Evolutionary conservation across 768 basidiomycete species (phyloP).

Genomic region (Naganishia vishniacii): DNA sequence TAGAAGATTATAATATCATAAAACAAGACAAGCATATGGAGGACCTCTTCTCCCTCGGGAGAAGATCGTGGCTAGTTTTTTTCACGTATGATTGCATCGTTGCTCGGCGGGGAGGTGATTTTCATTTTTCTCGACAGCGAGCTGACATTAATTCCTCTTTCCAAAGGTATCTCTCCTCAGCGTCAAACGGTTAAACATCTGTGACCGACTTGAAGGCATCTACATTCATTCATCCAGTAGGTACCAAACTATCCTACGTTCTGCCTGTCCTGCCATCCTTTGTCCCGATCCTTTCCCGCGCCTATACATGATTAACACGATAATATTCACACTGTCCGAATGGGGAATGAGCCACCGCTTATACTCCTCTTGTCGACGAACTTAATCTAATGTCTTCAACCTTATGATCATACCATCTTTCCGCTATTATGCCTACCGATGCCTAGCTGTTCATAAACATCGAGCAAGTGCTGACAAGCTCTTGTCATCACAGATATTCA

Average conservation of each 20-base stretch:
- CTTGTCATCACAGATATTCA: conserved; percentile 7
- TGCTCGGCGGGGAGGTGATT: background rate
- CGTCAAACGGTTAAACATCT: background rate
- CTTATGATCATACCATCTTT: conserved; percentile 14
- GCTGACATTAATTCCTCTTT: background rate
- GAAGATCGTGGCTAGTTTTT: conserved; percentile 24
- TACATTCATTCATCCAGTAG: conserved; percentile 13
- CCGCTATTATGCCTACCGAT: background rate
- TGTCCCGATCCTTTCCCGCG: no score
- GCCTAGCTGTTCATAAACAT: no score
- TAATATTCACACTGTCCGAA: conserved; percentile 23
- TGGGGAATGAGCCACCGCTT: conserved; percentile 1
- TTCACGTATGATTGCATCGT: conserved; percentile 21
- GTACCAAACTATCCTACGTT: background rate
- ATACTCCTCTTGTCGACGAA: conserved; percentile 16
- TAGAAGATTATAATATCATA: conserved; percentile 20
- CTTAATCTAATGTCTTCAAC: conserved; percentile 30
- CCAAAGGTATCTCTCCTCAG: background rate
- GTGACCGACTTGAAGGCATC: conserved; percentile 12
- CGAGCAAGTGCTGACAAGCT: conserved; percentile 10
- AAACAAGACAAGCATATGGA: conserved; percentile 31
- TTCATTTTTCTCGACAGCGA: background rate
- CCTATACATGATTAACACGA: conserved; percentile 21
- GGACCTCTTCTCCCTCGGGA: conserved; percentile 12
- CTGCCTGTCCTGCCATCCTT: background rate